phyloP scores from a whole-genome alignment of 805 yeast genomes.

The Lipomyces sp. region DNA sequence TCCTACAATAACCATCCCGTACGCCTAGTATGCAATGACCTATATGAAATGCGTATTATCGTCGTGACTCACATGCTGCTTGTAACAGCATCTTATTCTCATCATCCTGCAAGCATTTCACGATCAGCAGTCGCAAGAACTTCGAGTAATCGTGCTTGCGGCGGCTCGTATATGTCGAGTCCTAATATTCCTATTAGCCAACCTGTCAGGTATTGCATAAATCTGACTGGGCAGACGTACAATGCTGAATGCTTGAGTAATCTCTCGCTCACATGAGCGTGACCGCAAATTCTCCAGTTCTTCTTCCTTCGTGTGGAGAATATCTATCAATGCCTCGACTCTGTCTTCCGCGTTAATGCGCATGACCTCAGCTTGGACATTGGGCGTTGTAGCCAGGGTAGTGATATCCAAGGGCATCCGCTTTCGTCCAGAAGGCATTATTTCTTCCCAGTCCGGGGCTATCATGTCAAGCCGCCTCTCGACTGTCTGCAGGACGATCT shows the following conservation, averaged over 20 bases:
- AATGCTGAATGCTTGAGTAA: background rate
- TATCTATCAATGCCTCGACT: background rate
- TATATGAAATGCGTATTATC: background rate
- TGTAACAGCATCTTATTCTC: background rate
- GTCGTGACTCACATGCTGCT: background rate
- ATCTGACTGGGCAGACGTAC: background rate
- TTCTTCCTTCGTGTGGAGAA: background rate
- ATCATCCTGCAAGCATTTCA: background rate
- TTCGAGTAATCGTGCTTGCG: conserved; percentile 2
- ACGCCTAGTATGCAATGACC: background rate
- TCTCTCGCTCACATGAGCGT: background rate
- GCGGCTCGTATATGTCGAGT: background rate
- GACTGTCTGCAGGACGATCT: background rate
- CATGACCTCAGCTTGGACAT: background rate
- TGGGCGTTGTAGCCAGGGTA: background rate
- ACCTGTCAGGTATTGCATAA: background rate
- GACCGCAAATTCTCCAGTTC: background rate
- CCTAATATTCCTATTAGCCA: background rate
- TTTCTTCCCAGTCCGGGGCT: background rate
- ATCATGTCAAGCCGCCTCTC: background rate
- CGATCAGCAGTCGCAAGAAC: background rate
- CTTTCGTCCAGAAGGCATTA: background rate
- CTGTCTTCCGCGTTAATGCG: background rate
- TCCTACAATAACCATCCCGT: background rate
- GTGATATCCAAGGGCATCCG: background rate